Conservation (phyloP, 2,329 filamentous ascomycete genomes). For the Colletotrichum aenigma region DNA sequence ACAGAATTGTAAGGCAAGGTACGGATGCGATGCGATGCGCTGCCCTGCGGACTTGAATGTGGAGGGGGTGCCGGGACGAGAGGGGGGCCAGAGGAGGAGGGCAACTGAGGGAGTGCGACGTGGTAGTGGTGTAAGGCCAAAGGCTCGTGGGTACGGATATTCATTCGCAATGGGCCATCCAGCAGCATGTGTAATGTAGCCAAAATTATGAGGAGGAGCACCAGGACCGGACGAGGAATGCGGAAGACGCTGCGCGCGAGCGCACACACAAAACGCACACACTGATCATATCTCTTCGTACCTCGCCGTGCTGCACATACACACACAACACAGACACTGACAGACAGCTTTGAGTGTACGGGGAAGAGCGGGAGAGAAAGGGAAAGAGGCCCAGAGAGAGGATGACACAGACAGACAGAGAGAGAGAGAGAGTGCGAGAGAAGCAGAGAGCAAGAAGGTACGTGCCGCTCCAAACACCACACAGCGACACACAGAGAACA, state of each 20-base stretch:
- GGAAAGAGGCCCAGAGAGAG: neutral
- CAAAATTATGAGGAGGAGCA: neutral
- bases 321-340: neutral
- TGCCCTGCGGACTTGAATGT: neutral
- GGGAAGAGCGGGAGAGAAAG: neutral
- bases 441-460: neutral
- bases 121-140: constrained; percentile 2
- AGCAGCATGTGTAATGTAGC: neutral
- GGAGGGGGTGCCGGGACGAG: neutral
- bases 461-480: neutral
- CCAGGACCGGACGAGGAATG: constrained; percentile 1
- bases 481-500: neutral
- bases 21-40: neutral
- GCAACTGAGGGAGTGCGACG: neutral
- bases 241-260: neutral
- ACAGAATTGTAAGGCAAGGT: neutral
- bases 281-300: neutral
- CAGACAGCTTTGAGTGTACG: neutral
- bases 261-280: neutral
- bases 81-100: neutral
- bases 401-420: neutral
- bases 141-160: neutral
- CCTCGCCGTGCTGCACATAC: neutral
- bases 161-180: neutral
- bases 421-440: neutral